A percentile compares a stretch with the other conserved stretches of the same genome.
Evolutionary conservation across 768 basidiomycete species (phyloP).

Genomic region (Mycena filopes): DNA sequence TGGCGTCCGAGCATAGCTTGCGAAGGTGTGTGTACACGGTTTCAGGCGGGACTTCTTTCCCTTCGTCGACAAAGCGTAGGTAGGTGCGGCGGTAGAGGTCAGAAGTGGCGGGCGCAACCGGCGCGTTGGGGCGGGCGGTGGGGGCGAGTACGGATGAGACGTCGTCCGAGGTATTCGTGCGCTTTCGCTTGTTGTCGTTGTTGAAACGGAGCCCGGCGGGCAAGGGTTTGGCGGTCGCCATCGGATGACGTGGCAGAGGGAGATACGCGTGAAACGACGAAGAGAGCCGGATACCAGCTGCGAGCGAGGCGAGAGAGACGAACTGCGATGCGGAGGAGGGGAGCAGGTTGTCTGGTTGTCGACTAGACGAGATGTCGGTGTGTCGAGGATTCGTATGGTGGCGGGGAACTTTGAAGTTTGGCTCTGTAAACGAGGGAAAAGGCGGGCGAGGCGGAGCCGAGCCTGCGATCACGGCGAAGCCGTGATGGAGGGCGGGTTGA

Average conservation of each 20-base stretch:
- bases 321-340: not conserved
- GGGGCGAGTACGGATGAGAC: not conserved
- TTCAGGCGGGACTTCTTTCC: not conserved
- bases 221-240: not conserved
- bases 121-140: not conserved
- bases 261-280: not conserved
- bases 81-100: not conserved
- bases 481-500: too few relatives aligned
- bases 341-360: not conserved
- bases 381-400: not conserved
- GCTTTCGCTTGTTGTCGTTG: constrained; percentile 9
- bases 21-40: not conserved
- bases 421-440: constrained; percentile 2
- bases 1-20: not conserved
- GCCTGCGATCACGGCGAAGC: too few relatives aligned
- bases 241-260: not conserved
- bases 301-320: not conserved
- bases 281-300: not conserved
- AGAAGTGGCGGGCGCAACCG: not conserved
- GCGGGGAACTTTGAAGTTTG: too few relatives aligned
- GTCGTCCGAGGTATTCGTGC: not conserved
- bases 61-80: not conserved
- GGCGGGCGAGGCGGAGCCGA: too few relatives aligned
- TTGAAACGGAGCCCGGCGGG: not conserved
- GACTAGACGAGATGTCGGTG: not conserved